phyloP scores from a whole-genome alignment of 2,329 filamentous ascomycete species.

The Colletotrichum sp. region DNA sequence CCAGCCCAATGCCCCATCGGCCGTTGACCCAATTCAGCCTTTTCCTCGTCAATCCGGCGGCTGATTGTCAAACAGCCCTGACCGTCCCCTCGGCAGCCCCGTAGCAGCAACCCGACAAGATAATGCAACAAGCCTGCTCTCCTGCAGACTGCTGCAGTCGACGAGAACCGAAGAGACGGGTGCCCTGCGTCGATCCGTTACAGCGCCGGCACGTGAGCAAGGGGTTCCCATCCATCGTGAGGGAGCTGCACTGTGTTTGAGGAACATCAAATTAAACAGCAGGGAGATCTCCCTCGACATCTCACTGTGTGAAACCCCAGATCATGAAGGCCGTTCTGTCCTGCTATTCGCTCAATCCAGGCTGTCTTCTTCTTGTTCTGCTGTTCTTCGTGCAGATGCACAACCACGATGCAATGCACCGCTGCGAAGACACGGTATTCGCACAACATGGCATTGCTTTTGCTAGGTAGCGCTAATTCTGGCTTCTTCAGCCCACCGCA shows the following conservation, averaged over 20 bases:
- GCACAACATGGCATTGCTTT: background rate
- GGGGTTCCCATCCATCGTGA: background rate
- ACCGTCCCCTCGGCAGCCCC: background rate
- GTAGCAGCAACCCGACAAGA: background rate
- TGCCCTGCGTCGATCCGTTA: constrained; percentile 19
- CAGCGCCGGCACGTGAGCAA: constrained; percentile 9
- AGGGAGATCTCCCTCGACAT: background rate
- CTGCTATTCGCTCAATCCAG: background rate
- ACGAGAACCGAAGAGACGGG: background rate
- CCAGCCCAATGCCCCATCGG: background rate
- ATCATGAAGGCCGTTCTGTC: background rate
- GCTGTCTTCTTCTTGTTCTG: background rate
- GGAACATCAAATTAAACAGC: background rate
- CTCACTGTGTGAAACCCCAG: background rate
- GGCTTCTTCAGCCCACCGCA: background rate
- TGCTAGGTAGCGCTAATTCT: background rate
- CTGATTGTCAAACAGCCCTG: background rate
- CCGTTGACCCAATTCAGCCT: background rate
- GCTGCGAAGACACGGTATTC: background rate
- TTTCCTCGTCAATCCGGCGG: background rate
- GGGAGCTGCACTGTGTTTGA: constrained; percentile 2
- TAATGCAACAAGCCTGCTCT: background rate
- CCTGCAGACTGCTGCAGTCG: background rate
- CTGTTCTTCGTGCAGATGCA: background rate
- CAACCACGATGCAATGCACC: background rate